A percentile compares a stretch with the other conserved stretches of the same genome.
These are phyloP conservation scores for Chara braunii DNA, from an alignment of 139 green algal genomes.

Conservation along the genomic window DNA sequence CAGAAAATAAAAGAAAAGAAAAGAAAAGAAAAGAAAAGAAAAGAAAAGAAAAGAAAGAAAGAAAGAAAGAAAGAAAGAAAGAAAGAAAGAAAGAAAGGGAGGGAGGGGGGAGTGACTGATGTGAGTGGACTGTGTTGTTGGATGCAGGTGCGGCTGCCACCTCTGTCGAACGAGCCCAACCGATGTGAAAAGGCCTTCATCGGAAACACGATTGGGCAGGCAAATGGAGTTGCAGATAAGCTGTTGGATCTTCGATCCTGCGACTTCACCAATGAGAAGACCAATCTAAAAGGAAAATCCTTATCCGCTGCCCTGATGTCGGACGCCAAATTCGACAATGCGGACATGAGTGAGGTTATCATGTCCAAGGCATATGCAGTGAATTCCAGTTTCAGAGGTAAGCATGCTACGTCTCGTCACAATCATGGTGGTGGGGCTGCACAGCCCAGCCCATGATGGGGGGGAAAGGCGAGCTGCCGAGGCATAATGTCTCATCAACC, in stretches of 20 bases:
- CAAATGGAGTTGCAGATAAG: conserved; percentile 88
- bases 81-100: too few species aligned
- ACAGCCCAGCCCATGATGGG: too few species aligned
- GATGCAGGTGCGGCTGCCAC: conserved; percentile 25
- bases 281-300: conserved; percentile 66
- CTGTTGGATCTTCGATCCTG: conserved; percentile 75
- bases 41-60: too few species aligned
- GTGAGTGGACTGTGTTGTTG: too few species aligned
- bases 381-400: conserved; percentile 56
- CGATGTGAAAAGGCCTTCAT: conserved; percentile 28
- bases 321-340: conserved; percentile 48
- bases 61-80: too few species aligned
- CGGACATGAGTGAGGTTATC: conserved; percentile 63
- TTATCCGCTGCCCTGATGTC: conserved; percentile 79
- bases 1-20: too few species aligned
- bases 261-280: conserved; percentile 30
- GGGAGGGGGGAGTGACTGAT: too few species aligned
- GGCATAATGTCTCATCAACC: too few species aligned
- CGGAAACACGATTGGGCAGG: conserved; percentile 52
- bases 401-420: too few species aligned
- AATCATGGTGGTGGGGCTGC: not conserved
- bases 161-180: conserved; percentile 25
- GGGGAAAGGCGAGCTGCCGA: too few species aligned
- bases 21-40: too few species aligned
- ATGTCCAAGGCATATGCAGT: conserved; percentile 87